Conservation (phyloP, 192 early-diverging fungal species). For the Phycomyces nitens region DNA sequence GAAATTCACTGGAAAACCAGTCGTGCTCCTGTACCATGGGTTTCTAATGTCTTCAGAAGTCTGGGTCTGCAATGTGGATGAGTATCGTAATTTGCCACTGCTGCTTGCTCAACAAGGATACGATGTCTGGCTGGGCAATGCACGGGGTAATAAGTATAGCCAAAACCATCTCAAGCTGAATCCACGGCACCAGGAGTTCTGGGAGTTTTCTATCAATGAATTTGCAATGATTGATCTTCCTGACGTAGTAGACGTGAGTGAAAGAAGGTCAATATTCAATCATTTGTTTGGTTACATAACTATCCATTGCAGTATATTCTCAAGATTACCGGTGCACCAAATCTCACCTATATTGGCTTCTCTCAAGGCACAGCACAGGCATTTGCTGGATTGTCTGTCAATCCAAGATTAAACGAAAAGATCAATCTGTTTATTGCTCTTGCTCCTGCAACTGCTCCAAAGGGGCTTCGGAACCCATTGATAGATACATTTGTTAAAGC, state of each 20-base stretch:
- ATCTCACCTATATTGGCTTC: constrained; percentile 92
- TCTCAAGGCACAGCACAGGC: constrained; percentile 92
- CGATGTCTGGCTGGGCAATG: constrained; percentile 96
- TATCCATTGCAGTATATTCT: constrained; percentile 66
- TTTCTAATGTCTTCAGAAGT: constrained; percentile 92
- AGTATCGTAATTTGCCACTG: constrained; percentile 73
- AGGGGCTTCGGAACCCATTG: constrained; percentile 73
- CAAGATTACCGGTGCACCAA: constrained; percentile 69
- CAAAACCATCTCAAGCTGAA: constrained; percentile 73
- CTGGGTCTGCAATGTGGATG: constrained; percentile 84
- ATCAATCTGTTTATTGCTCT: constrained; percentile 87
- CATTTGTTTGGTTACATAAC: neutral
- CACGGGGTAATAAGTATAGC: constrained; percentile 91
- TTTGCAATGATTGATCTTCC: constrained; percentile 85
- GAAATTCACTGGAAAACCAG: constrained; percentile 55
- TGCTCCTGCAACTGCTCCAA: constrained; percentile 87
- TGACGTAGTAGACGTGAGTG: constrained; percentile 70
- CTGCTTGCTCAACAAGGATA: constrained; percentile 84
- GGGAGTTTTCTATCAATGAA: constrained; percentile 95
- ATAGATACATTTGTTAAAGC: constrained; percentile 81
- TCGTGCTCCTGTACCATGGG: constrained; percentile 92
- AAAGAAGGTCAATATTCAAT: neutral
- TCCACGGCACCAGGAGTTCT: constrained; percentile 69
- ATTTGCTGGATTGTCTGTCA: constrained; percentile 82
- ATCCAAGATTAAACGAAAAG: constrained; percentile 73